Base-by-base conservation (phyloP, 2,329 filamentous ascomycete species). In the Sporothrix dimorphospora region DNA sequence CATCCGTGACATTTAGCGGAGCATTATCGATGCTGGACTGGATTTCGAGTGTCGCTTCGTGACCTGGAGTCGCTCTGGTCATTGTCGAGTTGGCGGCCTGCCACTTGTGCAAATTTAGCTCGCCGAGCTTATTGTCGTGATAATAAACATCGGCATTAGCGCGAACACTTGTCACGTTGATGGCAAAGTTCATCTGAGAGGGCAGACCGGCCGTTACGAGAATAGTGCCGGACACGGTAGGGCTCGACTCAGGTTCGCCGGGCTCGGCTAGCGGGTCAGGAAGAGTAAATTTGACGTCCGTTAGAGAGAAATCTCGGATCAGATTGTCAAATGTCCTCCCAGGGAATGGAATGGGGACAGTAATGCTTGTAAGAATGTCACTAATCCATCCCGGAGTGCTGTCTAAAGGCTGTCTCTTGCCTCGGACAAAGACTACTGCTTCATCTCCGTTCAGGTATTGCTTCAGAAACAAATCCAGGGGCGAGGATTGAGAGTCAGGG, bases 241-340 rank as follows among this genome's bases (percentile, higher is more conserved):
- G 94, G 71, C 91, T 88, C 4, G 91, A 86, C 68, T 91, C 89
- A 0, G 93, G 92, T 12, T 90, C 89, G 72, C 87, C 88, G 0
- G 93, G 92, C 21, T 94, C 90, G 2, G 94, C 93, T 77, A 91
- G 88, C 0, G 93, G 92, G 77, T 94, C 89, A 0, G 96, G 96
- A 61, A 99, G 83, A 66, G 88, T 89, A 80, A 99, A 97, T 77
- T 97, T 90, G 53, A 97, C 93, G 78, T 98, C 88, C 1, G 90
- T 89, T 75, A 98, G 83, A 27, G 94, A 92, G 79, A 98, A 98
- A 76, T 96, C 95, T 76, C 91, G 91, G 79, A 99, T 92, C 19
- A 97, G 83, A 75, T 92, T 90, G 75, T 94, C 94, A 77, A 98
- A 91, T 0, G 90, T 90, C 72, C 90, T 89, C 5, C 94, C 94